Conservation (phyloP, 495 filamentous ascomycete genomes). For the Amphirosellinia nigrospora region DNA sequence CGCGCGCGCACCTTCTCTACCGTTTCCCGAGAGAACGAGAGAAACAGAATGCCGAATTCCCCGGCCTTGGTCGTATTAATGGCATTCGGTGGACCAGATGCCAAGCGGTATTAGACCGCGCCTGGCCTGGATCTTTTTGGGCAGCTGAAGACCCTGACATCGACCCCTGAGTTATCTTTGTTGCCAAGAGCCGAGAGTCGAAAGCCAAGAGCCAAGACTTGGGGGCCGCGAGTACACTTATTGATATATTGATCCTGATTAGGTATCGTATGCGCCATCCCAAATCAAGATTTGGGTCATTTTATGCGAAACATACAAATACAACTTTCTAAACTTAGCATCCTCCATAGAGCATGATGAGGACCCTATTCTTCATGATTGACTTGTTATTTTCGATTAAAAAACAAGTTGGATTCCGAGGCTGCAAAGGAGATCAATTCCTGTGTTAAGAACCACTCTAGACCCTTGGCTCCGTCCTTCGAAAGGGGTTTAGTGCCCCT, state of each 20-base stretch:
- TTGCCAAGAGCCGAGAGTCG: too few relatives aligned
- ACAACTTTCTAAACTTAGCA: background rate
- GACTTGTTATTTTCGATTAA: background rate
- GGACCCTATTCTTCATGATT: background rate
- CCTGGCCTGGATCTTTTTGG: background rate
- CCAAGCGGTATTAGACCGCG: background rate
- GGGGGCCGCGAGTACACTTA: background rate
- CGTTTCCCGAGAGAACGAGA: background rate
- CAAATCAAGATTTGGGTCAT: background rate
- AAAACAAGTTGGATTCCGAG: background rate
- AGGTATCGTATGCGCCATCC: background rate
- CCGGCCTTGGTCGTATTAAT: background rate
- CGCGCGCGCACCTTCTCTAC: background rate
- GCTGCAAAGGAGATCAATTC: background rate
- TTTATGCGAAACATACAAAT: background rate
- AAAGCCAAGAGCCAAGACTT: too few relatives aligned
- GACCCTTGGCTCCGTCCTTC: background rate
- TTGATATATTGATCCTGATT: background rate
- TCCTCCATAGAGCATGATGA: background rate
- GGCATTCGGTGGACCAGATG: background rate
- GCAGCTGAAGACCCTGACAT: background rate
- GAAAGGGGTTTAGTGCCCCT: conserved; percentile 2
- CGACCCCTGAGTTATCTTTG: background rate
- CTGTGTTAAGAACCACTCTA: background rate
- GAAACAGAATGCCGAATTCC: background rate